Percentiles rank a stretch among this genome's conserved stretches.
phyloP scores from a whole-genome alignment of 2,329 filamentous ascomycete genomes.

The Colletotrichum noveboracense region DNA sequence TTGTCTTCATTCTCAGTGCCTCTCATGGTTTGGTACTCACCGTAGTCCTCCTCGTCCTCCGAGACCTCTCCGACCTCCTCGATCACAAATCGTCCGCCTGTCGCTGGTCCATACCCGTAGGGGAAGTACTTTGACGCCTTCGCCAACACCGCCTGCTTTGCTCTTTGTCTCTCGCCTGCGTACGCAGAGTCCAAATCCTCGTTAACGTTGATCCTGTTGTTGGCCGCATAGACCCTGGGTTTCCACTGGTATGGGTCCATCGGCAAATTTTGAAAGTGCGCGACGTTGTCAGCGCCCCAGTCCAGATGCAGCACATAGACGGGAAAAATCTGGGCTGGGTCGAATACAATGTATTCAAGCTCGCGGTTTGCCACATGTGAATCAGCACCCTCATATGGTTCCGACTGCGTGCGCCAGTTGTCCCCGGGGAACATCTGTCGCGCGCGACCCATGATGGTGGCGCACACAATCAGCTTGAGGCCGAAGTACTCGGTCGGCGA shows the following conservation, averaged over 20 bases:
- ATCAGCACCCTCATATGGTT: conserved; percentile 33
- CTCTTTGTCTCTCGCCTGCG: conserved; percentile 39
- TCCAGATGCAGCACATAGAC: conserved; percentile 52
- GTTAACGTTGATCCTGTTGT: conserved; percentile 22
- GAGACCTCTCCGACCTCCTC: conserved; percentile 48
- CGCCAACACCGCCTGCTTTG: conserved; percentile 41
- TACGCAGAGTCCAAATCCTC: conserved; percentile 6
- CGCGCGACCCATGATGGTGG: conserved; percentile 48
- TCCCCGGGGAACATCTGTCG: conserved; percentile 31
- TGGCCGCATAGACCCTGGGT: neutral
- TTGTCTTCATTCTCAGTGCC: neutral
- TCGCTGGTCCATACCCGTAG: conserved; percentile 49
- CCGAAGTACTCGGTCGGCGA: conserved; percentile 36
- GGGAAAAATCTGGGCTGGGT: conserved; percentile 46
- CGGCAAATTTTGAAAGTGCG: conserved; percentile 23
- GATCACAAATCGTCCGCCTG: conserved; percentile 46
- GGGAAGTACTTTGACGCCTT: conserved; percentile 51
- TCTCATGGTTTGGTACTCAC: conserved; percentile 40
- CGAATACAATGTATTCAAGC: conserved; percentile 49
- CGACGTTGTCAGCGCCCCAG: conserved; percentile 36
- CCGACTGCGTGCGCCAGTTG: conserved; percentile 29
- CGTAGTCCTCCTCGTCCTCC: conserved; percentile 48
- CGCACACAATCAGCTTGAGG: conserved; percentile 49
- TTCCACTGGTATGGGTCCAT: conserved; percentile 25
- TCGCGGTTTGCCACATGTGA: conserved; percentile 41